phyloP scores from a whole-genome alignment of 768 basidiomycete genomes.

The Mycena latifolia region DNA sequence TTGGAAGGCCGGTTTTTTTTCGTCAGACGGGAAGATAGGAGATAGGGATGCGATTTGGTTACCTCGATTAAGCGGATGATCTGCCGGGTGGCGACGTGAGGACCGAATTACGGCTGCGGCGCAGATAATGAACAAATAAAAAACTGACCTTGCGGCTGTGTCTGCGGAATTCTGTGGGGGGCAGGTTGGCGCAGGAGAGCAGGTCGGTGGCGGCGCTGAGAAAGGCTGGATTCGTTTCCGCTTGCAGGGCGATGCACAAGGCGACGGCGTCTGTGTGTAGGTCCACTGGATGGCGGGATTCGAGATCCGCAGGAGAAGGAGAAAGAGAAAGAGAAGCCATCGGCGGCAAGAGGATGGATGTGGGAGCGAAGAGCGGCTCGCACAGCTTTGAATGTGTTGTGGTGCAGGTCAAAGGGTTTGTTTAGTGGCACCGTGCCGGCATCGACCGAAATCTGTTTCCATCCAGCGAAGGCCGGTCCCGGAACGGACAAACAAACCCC shows the following conservation, averaged over 20 bases:
- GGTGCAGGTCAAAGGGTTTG: conserved; percentile 17
- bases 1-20: not conserved
- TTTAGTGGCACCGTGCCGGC: conserved; percentile 12
- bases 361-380: conserved; percentile 22
- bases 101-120: not conserved
- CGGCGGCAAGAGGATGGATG: conserved; percentile 17
- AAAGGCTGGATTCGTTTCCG: conserved; percentile 18
- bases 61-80: conserved; percentile 36
- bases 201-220: conserved; percentile 28
- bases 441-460: not conserved
- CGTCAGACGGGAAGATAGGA: conserved; percentile 3
- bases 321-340: conserved; percentile 18
- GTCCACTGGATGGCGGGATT: conserved; percentile 3
- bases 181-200: conserved; percentile 21
- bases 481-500: not conserved
- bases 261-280: conserved; percentile 22
- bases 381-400: conserved; percentile 31
- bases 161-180: conserved; percentile 24
- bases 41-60: conserved; percentile 17
- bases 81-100: conserved; percentile 20
- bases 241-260: conserved; percentile 32
- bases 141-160: conserved; percentile 30
- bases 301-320: conserved; percentile 1
- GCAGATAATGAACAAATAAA: not conserved
- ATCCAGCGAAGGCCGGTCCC: no score